Evolutionary conservation across 2,329 filamentous ascomycete genomes (phyloP), one percentile per base, ranked within the genome.

Genomic region (Davidsoniella neocaledoniae): DNA sequence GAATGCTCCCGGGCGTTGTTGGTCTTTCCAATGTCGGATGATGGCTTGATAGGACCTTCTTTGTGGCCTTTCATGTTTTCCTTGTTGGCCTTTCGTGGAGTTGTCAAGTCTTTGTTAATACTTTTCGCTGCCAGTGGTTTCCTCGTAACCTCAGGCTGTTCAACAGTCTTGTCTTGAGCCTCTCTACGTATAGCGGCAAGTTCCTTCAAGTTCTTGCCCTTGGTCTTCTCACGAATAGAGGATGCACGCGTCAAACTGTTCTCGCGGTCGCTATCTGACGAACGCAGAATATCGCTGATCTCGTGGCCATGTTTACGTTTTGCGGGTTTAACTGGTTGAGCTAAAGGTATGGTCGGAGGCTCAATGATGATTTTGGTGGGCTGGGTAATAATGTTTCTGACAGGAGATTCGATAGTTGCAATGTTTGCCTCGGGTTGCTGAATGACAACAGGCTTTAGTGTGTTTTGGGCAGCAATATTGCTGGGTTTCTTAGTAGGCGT

Each of bases 101-200:
- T 44, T 26, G 66, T 65, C 41, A 81, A 58, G 55, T 74, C 70
- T 50, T 76, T 68, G 57, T 80, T 80, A 14, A 73, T 72, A 61
- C 66, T 81, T 62, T 81, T 81, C 43, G 66, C 65, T 6, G 68
- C 64, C 9, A 79, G 63, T 1, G 74, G 71, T 51, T 68, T 72
- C 46, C 74, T 68, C 36, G 60, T 19, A 59, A 58, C 9, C 58
- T 56, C 52, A 5, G 37, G 21, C 23, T 12, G 19, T 17, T 52
- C 50, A 21, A 16, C 23, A 9, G 44, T 54, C 43, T 58, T 62
- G 43, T 65, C 62, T 46, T 61, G 61, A 3, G 56, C 56, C n/a
- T 71, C 69, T 50, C 65, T 69, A 49, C 64, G 66, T 48, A 63
- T 61, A 33, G 58, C 60, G 5, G 69, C 59, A 5, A 71, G 57